Percentiles rank a stretch among this genome's conserved stretches.
Conservation (phyloP, 208 protist species). For the Histomonas meleagridis region DNA sequence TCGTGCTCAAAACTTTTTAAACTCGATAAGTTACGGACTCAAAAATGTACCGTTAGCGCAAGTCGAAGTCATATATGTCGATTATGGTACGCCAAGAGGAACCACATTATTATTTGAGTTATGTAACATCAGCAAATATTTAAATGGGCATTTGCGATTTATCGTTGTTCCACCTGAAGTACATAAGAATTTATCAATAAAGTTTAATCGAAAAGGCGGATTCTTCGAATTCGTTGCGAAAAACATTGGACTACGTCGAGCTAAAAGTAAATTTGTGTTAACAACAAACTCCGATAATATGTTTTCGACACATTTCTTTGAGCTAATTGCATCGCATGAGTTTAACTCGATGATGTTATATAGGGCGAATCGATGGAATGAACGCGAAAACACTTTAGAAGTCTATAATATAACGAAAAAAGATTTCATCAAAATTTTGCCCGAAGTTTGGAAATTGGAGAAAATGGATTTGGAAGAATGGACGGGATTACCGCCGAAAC, state of each 20-base stretch:
- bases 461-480: not conserved
- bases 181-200: not conserved
- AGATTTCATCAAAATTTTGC: not conserved
- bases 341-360: not conserved
- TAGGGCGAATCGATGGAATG: not conserved
- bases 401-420: not conserved
- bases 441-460: not conserved
- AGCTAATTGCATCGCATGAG: not conserved
- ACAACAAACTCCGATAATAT: conserved; percentile 6
- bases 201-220: not conserved
- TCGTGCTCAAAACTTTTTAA: not conserved
- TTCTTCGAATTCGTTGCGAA: conserved; percentile 12
- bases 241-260: not conserved
- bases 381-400: not conserved
- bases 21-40: not conserved
- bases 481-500: too few relatives aligned
- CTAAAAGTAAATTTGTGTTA: not conserved
- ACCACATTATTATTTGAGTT: not conserved
- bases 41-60: not conserved
- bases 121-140: not conserved
- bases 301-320: not conserved
- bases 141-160: not conserved
- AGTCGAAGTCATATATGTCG: not conserved
- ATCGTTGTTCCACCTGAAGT: not conserved
- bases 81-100: not conserved